Evolutionary conservation across 2,329 filamentous ascomycete genomes (phyloP).

Genomic region (Aureobasidium pullulans): DNA sequence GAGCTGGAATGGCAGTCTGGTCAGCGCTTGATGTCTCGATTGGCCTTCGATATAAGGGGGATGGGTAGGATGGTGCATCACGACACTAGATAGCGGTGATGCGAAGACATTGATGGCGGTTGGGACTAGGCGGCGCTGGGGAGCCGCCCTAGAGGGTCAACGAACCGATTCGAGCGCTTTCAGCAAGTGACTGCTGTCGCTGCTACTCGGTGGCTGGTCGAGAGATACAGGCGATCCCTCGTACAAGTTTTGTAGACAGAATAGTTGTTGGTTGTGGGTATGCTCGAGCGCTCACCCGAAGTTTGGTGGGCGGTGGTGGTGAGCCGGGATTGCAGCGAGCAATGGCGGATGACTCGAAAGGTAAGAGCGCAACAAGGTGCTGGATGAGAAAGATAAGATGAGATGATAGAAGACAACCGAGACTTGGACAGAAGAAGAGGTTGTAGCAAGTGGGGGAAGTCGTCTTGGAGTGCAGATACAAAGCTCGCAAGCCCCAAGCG

Average conservation of each 20-base stretch:
- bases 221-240: not conserved
- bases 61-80: not conserved
- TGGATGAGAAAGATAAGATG: not conserved
- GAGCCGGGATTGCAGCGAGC: slow-evolving; percentile 5
- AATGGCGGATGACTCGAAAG: slow-evolving; percentile 5
- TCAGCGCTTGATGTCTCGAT: slow-evolving; percentile 8
- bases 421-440: not conserved
- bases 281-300: slow-evolving; percentile 2
- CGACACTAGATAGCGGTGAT: not conserved
- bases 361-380: not conserved
- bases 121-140: slow-evolving; percentile 11
- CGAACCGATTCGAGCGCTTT: slow-evolving; percentile 6
- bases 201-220: not conserved
- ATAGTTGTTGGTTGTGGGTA: not conserved
- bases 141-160: slow-evolving; percentile 3
- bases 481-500: slow-evolving; percentile 1
- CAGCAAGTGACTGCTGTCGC: not conserved
- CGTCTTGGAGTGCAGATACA: slow-evolving; percentile 6
- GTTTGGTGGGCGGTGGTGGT: slow-evolving; percentile 3
- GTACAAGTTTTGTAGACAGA: not conserved
- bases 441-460: slow-evolving; percentile 1
- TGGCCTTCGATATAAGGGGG: not conserved
- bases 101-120: slow-evolving; percentile 12
- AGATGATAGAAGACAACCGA: not conserved
- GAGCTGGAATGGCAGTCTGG: slow-evolving; percentile 1